Evolutionary conservation across 2,329 filamentous ascomycete genomes (phyloP).

Genomic region (Knoxdaviesia capensis): DNA sequence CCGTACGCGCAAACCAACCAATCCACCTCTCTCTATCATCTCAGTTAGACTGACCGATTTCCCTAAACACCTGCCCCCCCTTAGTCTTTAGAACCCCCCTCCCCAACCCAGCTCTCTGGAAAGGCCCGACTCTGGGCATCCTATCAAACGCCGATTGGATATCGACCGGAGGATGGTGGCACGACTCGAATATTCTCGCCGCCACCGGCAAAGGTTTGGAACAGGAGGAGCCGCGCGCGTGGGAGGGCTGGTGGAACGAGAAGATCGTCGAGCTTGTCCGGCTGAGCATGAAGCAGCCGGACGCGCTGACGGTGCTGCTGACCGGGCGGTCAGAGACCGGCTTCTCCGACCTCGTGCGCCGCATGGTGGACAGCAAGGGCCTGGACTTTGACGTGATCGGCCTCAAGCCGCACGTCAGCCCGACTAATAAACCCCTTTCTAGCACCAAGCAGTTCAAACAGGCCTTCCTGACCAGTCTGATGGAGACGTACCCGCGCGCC

Average conservation of each 20-base stretch:
- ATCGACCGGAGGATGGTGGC: slow-evolving; percentile 87
- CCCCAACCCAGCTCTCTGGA: slow-evolving; percentile 80
- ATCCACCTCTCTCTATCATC: not conserved
- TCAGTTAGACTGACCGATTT: not conserved
- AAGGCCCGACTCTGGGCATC: slow-evolving; percentile 52
- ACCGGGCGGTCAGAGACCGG: slow-evolving; percentile 66
- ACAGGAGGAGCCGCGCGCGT: slow-evolving; percentile 63
- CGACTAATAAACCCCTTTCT: slow-evolving; percentile 55
- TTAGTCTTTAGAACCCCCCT: slow-evolving; percentile 78
- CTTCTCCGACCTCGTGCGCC: slow-evolving; percentile 62
- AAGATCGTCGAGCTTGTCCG: slow-evolving; percentile 62
- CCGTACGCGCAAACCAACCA: slow-evolving; percentile 25
- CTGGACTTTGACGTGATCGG: slow-evolving; percentile 77
- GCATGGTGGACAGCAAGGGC: slow-evolving; percentile 57
- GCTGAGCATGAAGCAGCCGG: slow-evolving; percentile 65
- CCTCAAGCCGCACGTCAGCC: slow-evolving; percentile 69
- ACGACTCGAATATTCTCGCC: slow-evolving; percentile 68
- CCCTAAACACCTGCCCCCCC: slow-evolving; percentile 3
- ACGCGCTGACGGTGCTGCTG: slow-evolving; percentile 66
- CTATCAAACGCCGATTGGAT: slow-evolving; percentile 61
- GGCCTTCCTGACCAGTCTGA: slow-evolving; percentile 54
- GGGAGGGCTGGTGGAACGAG: slow-evolving; percentile 96
- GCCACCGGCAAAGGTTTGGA: slow-evolving; percentile 70
- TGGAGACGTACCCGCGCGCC: slow-evolving; percentile 70
- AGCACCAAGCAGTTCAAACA: slow-evolving; percentile 91